These are phyloP conservation scores for Pseudodiploospora longispora DNA, from an alignment of 2,329 filamentous ascomycete species.

Conservation along the genomic window DNA sequence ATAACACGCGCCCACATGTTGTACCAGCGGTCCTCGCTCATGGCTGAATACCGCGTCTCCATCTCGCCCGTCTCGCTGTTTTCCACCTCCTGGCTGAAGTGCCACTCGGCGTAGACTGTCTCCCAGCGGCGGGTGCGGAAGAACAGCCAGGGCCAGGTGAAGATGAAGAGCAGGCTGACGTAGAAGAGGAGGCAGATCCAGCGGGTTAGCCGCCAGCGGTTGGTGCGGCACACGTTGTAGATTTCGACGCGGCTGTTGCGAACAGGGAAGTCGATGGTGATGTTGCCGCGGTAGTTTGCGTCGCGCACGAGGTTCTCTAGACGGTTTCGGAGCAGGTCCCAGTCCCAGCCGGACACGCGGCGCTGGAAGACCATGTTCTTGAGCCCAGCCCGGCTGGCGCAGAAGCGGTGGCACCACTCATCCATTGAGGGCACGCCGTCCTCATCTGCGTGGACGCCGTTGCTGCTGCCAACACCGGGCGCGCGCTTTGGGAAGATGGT, in stretches of 20 bases:
- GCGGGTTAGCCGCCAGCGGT: constrained; percentile 53
- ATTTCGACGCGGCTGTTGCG: constrained; percentile 50
- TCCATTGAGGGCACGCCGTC: constrained; percentile 23
- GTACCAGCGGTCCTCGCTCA: constrained; percentile 54
- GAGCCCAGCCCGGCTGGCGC: constrained; percentile 46
- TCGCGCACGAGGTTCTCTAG: constrained; percentile 50
- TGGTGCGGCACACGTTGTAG: constrained; percentile 55
- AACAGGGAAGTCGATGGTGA: constrained; percentile 52
- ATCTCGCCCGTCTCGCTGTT: constrained; percentile 18
- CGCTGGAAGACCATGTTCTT: constrained; percentile 48
- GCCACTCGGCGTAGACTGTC: constrained; percentile 54
- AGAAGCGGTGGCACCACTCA: constrained; percentile 64
- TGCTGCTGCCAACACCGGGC: constrained; percentile 30
- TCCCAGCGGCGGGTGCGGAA: constrained; percentile 60
- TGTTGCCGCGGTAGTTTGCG: constrained; percentile 59
- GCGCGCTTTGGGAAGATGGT: constrained; percentile 47
- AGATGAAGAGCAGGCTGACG: constrained; percentile 58
- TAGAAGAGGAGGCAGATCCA: constrained; percentile 61
- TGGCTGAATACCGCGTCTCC: constrained; percentile 42
- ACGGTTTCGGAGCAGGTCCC: constrained; percentile 39
- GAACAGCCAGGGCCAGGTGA: constrained; percentile 64
- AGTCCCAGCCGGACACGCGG: constrained; percentile 53
- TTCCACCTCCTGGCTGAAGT: constrained; percentile 20
- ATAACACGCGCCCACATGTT: constrained; percentile 55
- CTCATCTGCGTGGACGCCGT: constrained; percentile 16